Percentiles rank a stretch among this genome's conserved stretches.
Evolutionary conservation across 768 basidiomycete genomes (phyloP).

Genomic region (Naganishia onofrii): DNA sequence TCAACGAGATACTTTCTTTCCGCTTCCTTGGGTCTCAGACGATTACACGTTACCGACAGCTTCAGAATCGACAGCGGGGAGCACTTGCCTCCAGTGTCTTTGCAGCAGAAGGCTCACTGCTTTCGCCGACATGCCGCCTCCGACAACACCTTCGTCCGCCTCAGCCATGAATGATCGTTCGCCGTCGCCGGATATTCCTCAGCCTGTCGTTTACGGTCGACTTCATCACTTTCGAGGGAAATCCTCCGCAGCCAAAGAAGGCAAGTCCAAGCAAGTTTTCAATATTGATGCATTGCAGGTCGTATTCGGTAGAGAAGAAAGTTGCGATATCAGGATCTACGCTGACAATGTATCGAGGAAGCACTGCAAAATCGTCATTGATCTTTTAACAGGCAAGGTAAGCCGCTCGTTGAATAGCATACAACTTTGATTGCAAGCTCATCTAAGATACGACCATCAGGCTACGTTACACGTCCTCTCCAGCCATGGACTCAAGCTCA

Average conservation of each 20-base stretch:
- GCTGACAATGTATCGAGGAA: conserved; percentile 47
- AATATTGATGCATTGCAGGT: conserved; percentile 22
- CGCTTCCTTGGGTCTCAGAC: not conserved
- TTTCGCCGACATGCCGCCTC: not conserved
- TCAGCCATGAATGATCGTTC: conserved; percentile 9
- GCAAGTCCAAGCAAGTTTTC: conserved; percentile 21
- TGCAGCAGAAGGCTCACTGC: not conserved
- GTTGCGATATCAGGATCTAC: conserved; percentile 43
- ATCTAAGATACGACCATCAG: conserved; percentile 27
- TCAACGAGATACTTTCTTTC: not conserved
- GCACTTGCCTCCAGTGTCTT: no score
- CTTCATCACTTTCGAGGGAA: conserved; percentile 29
- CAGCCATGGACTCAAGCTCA: conserved; percentile 36
- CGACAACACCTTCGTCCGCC: conserved; percentile 7
- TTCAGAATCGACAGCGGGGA: no score
- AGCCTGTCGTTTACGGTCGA: conserved; percentile 23
- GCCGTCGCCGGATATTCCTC: conserved; percentile 19
- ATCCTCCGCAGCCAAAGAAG: conserved; percentile 17
- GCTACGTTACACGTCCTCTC: conserved; percentile 43
- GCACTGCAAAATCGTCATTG: conserved; percentile 47
- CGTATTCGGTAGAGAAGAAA: conserved; percentile 22
- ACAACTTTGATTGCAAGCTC: not conserved
- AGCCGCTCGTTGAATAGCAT: conserved; percentile 2
- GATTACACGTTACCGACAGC: not conserved
- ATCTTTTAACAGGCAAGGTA: conserved; percentile 39